These are phyloP conservation scores for Gossypium turneri DNA, from an alignment of 345 rosid genomes.

Conservation along the genomic window DNA sequence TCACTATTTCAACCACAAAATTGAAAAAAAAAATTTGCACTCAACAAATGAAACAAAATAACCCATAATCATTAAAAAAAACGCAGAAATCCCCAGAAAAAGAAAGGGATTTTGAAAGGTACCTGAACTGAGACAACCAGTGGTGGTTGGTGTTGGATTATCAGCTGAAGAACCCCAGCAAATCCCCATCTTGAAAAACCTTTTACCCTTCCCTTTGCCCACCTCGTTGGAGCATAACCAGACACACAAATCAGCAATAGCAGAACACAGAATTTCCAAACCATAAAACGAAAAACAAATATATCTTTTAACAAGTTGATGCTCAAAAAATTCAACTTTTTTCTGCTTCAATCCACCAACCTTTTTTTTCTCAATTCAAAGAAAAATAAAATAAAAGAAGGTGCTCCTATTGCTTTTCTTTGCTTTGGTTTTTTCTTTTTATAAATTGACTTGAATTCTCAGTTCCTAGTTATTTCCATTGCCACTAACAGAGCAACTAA, in stretches of 20 bases:
- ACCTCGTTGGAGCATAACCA: constrained; percentile 1
- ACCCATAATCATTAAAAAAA: constrained; percentile 5
- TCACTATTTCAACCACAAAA: constrained; percentile 31
- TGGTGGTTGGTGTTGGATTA: constrained; percentile 43
- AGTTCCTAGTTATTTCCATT: not conserved
- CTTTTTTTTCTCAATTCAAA: not conserved
- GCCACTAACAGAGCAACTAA: not conserved
- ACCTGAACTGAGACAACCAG: constrained; percentile 62
- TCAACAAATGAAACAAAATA: constrained; percentile 13
- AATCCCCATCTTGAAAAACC: constrained; percentile 43
- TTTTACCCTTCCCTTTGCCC: not conserved
- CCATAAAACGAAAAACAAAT: not conserved
- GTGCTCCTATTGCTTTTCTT: not conserved
- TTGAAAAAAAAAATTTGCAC: not conserved
- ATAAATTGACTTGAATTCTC: not conserved
- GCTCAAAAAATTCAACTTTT: not conserved
- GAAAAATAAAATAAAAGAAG: not conserved
- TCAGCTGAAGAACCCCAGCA: constrained; percentile 58
- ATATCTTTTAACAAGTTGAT: not conserved
- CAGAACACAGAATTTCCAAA: not conserved
- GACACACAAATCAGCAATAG: not conserved
- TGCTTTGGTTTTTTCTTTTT: not conserved
- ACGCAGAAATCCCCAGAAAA: not conserved
- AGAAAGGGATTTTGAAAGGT: not conserved
- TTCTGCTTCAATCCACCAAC: not conserved